Conservation (phyloP, 495 filamentous ascomycete species). For the Cairneyella variabilis region DNA sequence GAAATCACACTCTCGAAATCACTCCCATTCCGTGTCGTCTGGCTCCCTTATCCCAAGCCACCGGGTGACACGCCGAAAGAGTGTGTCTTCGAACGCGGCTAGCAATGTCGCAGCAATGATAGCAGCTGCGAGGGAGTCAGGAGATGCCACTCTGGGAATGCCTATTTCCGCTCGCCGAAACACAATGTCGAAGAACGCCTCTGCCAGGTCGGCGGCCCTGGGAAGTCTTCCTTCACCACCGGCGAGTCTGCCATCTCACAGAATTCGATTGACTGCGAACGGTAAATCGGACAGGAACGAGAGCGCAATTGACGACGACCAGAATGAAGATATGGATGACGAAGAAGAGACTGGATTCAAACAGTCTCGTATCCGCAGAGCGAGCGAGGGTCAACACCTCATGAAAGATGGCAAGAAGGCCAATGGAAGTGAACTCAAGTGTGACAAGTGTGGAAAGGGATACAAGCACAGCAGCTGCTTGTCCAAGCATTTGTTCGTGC, state of each 20-base stretch:
- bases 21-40: conserved; percentile 77
- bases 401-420: conserved; percentile 73
- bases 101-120: conserved; percentile 71
- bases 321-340: conserved; percentile 52
- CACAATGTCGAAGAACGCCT: conserved; percentile 45
- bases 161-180: conserved; percentile 42
- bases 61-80: conserved; percentile 90
- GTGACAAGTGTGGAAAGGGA: conserved; percentile 97
- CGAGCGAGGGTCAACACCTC: conserved; percentile 81
- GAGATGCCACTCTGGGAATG: conserved; percentile 47
- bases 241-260: conserved; percentile 46
- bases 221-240: conserved; percentile 50
- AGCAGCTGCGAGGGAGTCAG: conserved; percentile 67
- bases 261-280: conserved; percentile 27
- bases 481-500: conserved; percentile 99
- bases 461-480: conserved; percentile 99
- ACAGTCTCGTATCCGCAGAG: conserved; percentile 71
- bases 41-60: conserved; percentile 76
- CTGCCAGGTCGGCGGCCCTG: conserved; percentile 36
- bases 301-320: conserved; percentile 56
- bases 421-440: conserved; percentile 78
- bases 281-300: conserved; percentile 42
- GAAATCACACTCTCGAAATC: conserved; percentile 51
- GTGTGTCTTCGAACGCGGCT: conserved; percentile 69
- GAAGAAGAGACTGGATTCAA: conserved; percentile 52